These are phyloP conservation scores for Tetrahymena malaccensis DNA, from an alignment of 73 alveolate species.

Conservation along the genomic window DNA sequence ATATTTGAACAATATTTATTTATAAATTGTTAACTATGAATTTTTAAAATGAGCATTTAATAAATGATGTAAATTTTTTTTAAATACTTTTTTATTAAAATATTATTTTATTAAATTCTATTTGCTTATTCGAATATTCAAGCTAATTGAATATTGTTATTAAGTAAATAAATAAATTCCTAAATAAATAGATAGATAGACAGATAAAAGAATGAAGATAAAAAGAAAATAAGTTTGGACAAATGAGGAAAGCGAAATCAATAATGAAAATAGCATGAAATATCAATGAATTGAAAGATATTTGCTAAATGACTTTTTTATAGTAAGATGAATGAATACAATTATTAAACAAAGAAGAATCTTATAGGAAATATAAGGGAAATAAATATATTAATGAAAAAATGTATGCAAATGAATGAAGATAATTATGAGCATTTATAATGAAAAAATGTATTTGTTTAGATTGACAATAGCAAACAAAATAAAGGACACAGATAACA, in stretches of 20 bases:
- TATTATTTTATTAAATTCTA: no score
- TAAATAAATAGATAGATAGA: neutral
- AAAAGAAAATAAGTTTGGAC: neutral
- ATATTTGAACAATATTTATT: no score
- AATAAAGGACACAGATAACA: neutral
- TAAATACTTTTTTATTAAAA: no score
- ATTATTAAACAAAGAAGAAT: neutral
- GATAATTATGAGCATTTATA: neutral
- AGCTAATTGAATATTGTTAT: no score
- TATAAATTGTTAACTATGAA: no score
- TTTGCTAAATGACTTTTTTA: no score
- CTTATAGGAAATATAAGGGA: neutral
- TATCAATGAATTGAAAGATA: neutral
- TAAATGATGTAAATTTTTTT: no score
- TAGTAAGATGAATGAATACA: neutral
- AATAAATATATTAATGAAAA: neutral
- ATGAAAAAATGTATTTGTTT: neutral
- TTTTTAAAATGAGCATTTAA: no score
- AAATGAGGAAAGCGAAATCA: neutral
- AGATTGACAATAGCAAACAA: neutral
- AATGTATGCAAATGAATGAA: neutral
- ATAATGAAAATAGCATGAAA: neutral
- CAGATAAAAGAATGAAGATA: neutral
- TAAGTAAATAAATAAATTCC: no score
- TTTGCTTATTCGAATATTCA: no score